Evolutionary conservation across 352 stramenopile genomes (phyloP), one percentile per base, ranked within the genome.

Genomic region (Phytophthora fragariae): DNA sequence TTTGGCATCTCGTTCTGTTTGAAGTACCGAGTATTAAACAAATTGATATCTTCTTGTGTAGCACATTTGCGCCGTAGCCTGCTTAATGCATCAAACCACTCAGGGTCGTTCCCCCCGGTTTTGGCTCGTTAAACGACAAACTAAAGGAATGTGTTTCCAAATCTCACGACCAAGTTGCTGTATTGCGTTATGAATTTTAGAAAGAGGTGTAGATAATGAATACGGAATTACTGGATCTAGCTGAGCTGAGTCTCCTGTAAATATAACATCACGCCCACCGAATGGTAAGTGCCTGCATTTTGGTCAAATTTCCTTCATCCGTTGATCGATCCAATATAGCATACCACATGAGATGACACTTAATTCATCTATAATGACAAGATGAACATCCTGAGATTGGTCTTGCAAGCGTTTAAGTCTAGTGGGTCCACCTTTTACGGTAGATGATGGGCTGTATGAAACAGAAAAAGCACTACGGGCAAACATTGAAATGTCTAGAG

Each of bases 291-390:
- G 41, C 3, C 31, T 15, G 10, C 27, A 31, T 31, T 44, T 11
- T 11, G 55, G 31, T 33, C 55, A 61, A n/a, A 61, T 61, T 27
- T 61, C 31, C 12, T 17, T 47, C 55, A 61, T 50, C 27, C 55
- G 3, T 10, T 49, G 7, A 49, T 61, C 55, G 7, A 61, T 61
- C 55, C 55, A 61, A 5, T 33, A 31, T 9, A 61, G 17, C 33
- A 61, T 49, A 6, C 55, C 55, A 15, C 55, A 61, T 35, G 55
- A 61, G 24, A 61, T 61, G 3, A 61, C 31, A 49, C 55, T 61
- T 33, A 61, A 61, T 31, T 49, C 31, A 6, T 61, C 31, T 7
- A 71, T 71, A n/a, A 71, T 47, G 1, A 58, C 50, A 2, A 63
- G 24, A 29, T 70, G 54, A 37, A 61, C 27, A 12, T 60, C 35